Conservation (phyloP, 305 asterid species). For the Rubia balearica region DNA sequence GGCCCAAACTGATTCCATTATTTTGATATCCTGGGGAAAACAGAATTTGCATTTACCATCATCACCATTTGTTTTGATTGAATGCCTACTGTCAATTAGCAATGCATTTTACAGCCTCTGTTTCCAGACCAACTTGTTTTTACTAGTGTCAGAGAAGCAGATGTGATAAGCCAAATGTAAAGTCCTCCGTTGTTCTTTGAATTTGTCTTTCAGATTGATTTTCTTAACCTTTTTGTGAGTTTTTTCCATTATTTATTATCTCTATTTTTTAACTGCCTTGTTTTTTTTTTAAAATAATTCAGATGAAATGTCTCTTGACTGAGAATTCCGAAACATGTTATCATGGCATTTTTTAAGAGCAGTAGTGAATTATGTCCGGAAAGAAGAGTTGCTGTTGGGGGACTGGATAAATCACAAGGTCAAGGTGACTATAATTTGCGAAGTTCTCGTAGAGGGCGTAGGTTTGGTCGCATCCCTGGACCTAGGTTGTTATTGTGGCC, state of each 20-base stretch:
- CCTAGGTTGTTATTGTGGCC: conserved; percentile 45
- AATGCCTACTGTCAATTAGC: not conserved
- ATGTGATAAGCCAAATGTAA: not conserved
- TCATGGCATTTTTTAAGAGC: conserved; percentile 15
- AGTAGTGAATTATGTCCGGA: conserved; percentile 19
- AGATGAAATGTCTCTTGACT: conserved; percentile 15
- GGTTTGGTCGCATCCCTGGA: conserved; percentile 44
- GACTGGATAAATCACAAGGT: conserved; percentile 28
- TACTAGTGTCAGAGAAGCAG: not conserved
- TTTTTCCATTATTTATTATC: not conserved
- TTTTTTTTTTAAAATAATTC: not conserved
- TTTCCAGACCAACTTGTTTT: conserved; percentile 7
- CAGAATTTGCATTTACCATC: not conserved
- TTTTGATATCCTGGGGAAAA: not conserved
- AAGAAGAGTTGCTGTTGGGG: conserved; percentile 16
- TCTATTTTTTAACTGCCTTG: not conserved
- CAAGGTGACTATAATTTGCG: conserved; percentile 37
- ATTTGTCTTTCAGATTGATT: not conserved
- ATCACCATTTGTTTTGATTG: not conserved
- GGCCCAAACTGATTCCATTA: not conserved
- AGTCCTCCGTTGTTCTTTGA: not conserved
- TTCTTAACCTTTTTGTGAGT: not conserved
- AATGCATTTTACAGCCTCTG: not conserved
- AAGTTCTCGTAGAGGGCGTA: conserved; percentile 49
- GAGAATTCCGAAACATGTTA: conserved; percentile 11